Conservation (phyloP, 371 early-diverging fungal genomes). For the Rhizopus stolonifer region DNA sequence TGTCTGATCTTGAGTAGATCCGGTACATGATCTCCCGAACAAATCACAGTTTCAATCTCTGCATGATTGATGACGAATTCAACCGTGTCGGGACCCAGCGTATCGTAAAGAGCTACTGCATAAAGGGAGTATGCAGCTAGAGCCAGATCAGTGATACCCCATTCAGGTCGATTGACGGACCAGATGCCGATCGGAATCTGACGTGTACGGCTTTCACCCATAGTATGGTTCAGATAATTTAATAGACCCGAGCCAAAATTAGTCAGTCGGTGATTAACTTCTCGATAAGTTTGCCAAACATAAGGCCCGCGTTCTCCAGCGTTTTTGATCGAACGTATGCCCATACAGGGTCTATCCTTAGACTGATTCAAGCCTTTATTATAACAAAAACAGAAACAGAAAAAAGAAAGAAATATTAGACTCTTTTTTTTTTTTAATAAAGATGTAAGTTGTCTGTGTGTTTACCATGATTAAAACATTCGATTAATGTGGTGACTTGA, state of each 20-base stretch:
- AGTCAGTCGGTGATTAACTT: constrained; percentile 61
- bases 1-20: constrained; percentile 47
- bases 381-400: too few relatives aligned
- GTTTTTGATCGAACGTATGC: constrained; percentile 49
- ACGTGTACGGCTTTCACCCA: constrained; percentile 25
- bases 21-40: constrained; percentile 65
- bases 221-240: constrained; percentile 38
- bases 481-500: constrained; percentile 46
- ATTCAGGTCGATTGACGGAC: constrained; percentile 87
- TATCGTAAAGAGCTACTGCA: constrained; percentile 94
- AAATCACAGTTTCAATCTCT: constrained; percentile 68
- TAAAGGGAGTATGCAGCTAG: constrained; percentile 49
- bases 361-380: constrained; percentile 32
- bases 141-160: constrained; percentile 78
- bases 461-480: constrained; percentile 41
- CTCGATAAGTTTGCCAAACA: constrained; percentile 72
- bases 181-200: constrained; percentile 59
- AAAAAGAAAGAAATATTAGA: too few relatives aligned
- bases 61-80: constrained; percentile 65
- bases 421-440: too few relatives aligned
- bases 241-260: constrained; percentile 63
- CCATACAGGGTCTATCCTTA: constrained; percentile 50
- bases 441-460: too few relatives aligned
- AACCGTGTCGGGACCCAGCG: constrained; percentile 79
- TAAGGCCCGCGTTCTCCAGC: constrained; percentile 68